These are phyloP conservation scores for Dissophora globulifera DNA, from an alignment of 192 early-diverging fungal genomes.

Conservation along the genomic window DNA sequence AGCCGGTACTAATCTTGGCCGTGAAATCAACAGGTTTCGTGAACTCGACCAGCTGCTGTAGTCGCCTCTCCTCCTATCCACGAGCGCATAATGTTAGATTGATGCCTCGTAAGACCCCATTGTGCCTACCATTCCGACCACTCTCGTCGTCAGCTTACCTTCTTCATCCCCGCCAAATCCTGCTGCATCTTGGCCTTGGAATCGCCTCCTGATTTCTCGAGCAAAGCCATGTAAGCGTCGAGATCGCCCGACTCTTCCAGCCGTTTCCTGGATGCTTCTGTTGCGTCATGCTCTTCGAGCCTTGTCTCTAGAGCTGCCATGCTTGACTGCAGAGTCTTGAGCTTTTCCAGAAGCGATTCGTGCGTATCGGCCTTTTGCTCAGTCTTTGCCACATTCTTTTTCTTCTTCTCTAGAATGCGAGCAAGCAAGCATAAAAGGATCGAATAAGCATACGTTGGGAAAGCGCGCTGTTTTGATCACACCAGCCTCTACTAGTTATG, in stretches of 20 bases:
- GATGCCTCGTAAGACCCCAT: no score
- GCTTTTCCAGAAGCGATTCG: conserved; percentile 68
- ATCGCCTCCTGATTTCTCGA: conserved; percentile 57
- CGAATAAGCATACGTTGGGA: no score
- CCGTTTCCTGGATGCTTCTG: conserved; percentile 1
- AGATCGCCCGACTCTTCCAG: conserved; percentile 65
- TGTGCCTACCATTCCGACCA: no score
- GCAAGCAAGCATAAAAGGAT: no score
- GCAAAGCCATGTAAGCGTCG: conserved; percentile 72
- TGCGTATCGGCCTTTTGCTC: conserved; percentile 71
- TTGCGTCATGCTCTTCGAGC: conserved; percentile 40
- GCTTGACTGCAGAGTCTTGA: conserved; percentile 44
- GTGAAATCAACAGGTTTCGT: conserved; percentile 59
- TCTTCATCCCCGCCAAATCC: conserved; percentile 56
- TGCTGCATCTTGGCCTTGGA: conserved; percentile 54
- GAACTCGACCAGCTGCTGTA: conserved; percentile 57
- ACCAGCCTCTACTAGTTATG: no score
- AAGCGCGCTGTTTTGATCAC: no score
- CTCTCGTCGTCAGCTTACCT: conserved; percentile 33
- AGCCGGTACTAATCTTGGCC: conserved; percentile 31
- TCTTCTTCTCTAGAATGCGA: no score
- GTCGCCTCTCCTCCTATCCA: conserved; percentile 53
- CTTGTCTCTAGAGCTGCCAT: conserved; percentile 46
- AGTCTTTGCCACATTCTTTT: conserved; percentile 23
- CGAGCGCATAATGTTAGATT: no score